A percentile compares a stretch with the other conserved stretches of the same genome.
Conservation (phyloP, 2,329 filamentous ascomycete genomes). For the Lecanosticta acicola region DNA sequence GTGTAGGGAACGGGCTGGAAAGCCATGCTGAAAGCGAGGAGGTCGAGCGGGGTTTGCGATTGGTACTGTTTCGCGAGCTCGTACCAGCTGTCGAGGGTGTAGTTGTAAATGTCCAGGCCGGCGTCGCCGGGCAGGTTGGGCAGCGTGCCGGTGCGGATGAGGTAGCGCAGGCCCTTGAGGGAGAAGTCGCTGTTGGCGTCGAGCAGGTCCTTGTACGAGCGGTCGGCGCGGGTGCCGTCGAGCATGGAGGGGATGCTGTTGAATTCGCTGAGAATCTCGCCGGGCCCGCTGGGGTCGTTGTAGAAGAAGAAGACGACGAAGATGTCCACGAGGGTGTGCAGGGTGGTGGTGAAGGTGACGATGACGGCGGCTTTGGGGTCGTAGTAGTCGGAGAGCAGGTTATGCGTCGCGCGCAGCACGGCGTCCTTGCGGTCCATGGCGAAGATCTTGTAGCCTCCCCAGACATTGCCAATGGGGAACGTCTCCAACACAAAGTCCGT, state of each 20-base stretch:
- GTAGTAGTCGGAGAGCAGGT: constrained; percentile 54
- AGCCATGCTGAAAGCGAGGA: constrained; percentile 15
- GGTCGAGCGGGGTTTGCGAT: constrained; percentile 8
- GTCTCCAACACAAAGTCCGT: constrained; percentile 34
- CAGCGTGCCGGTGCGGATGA: constrained; percentile 37
- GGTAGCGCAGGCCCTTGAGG: constrained; percentile 32
- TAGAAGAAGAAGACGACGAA: constrained; percentile 59
- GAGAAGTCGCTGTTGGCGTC: constrained; percentile 17
- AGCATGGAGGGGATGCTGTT: constrained; percentile 28
- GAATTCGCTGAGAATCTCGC: constrained; percentile 54
- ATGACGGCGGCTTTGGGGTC: constrained; percentile 59
- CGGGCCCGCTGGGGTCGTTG: constrained; percentile 43
- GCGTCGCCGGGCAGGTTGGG: constrained; percentile 27
- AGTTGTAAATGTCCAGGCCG: constrained; percentile 17
- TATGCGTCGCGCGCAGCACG: constrained; percentile 36
- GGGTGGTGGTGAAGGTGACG: constrained; percentile 47
- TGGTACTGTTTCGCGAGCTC: constrained; percentile 8
- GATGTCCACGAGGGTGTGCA: constrained; percentile 43
- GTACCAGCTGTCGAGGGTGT: constrained; percentile 17
- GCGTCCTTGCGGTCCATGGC: constrained; percentile 33
- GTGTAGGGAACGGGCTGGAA: constrained; percentile 21
- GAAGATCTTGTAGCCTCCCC: constrained; percentile 46
- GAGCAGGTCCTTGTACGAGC: constrained; percentile 16
- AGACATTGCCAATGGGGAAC: constrained; percentile 29
- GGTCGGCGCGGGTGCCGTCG: constrained; percentile 12